Percentiles rank a stretch among this genome's conserved stretches.
Conservation (phyloP, 2,329 filamentous ascomycete species). For the Grosmannia clavigera region DNA sequence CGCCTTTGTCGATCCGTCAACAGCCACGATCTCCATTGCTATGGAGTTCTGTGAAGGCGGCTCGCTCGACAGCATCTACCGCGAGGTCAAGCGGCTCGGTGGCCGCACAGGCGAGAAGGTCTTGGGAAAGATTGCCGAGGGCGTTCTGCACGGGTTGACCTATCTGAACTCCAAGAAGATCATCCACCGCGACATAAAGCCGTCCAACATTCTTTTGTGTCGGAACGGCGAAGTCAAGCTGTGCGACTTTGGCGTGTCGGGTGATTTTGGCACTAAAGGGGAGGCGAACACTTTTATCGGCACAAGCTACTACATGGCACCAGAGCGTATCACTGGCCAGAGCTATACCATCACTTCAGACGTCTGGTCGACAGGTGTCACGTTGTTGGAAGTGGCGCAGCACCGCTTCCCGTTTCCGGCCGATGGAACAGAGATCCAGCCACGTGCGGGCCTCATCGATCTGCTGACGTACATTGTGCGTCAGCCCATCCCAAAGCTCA, state of each 20-base stretch:
- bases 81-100: constrained; percentile 89
- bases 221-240: constrained; percentile 90
- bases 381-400: constrained; percentile 95
- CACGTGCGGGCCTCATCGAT: constrained; percentile 84
- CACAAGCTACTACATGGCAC: constrained; percentile 98
- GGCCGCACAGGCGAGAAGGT: constrained; percentile 96
- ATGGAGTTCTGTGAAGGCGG: constrained; percentile 99
- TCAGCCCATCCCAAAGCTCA: constrained; percentile 87
- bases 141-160: constrained; percentile 82
- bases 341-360: constrained; percentile 98
- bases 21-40: constrained; percentile 91
- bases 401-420: constrained; percentile 97
- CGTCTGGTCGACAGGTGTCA: constrained; percentile 96
- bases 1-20: constrained; percentile 91
- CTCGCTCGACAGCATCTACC: constrained; percentile 91
- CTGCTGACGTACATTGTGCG: constrained; percentile 94
- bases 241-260: constrained; percentile 95
- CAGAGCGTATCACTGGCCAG: constrained; percentile 93
- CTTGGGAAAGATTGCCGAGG: constrained; percentile 89
- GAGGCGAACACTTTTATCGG: constrained; percentile 99
- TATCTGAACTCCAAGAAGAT: constrained; percentile 95
- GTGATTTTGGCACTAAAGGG: constrained; percentile 96
- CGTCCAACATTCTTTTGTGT: constrained; percentile 89
- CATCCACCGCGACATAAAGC: constrained; percentile 98
- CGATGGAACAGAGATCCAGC: constrained; percentile 91